A percentile compares a stretch with the other conserved stretches of the same genome.
These are phyloP conservation scores for Pontederia crassipes DNA, from an alignment of 176 grass and related monocot genomes.

Conservation along the genomic window DNA sequence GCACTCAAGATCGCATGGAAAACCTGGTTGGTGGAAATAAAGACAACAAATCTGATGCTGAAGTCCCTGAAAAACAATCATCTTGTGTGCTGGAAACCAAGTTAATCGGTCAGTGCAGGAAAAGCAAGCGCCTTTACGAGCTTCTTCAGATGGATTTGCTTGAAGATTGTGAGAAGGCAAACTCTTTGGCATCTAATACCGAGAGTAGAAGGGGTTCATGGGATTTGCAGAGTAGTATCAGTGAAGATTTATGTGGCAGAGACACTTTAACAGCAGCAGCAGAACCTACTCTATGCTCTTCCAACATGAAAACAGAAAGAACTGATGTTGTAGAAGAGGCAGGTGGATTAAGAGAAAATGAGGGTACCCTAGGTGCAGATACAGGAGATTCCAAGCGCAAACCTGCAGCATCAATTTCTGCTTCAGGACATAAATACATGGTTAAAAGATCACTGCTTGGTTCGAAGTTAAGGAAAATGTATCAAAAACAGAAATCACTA, in stretches of 20 bases:
- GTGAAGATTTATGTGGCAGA: conserved; percentile 24
- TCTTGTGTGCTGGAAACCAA: conserved; percentile 19
- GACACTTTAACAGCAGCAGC: conserved; percentile 13
- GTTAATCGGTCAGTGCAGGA: conserved; percentile 35
- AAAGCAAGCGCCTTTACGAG: conserved; percentile 79
- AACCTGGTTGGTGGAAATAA: conserved; percentile 15
- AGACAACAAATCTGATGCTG: conserved; percentile 6
- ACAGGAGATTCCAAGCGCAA: conserved; percentile 24
- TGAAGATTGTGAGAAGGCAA: conserved; percentile 35
- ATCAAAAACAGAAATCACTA: conserved; percentile 63
- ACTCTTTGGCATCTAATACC: conserved; percentile 16
- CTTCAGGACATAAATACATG: conserved; percentile 34
- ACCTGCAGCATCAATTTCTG: conserved; percentile 34
- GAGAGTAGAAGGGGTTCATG: conserved; percentile 10
- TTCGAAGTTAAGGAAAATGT: conserved; percentile 70
- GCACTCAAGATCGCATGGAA: conserved; percentile 2
- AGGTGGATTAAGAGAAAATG: conserved; percentile 34
- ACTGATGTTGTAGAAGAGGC: conserved; percentile 24
- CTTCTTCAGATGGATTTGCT: conserved; percentile 72
- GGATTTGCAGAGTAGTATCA: conserved; percentile 13
- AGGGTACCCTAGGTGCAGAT: conserved; percentile 26
- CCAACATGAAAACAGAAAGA: conserved; percentile 23
- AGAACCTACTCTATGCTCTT: conserved; percentile 21
- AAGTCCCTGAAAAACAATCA: conserved; percentile 5
- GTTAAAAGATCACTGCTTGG: conserved; percentile 33